These are phyloP conservation scores for Aspergillus sp. DNA, from an alignment of 2,329 filamentous ascomycete genomes.

Conservation along the genomic window DNA sequence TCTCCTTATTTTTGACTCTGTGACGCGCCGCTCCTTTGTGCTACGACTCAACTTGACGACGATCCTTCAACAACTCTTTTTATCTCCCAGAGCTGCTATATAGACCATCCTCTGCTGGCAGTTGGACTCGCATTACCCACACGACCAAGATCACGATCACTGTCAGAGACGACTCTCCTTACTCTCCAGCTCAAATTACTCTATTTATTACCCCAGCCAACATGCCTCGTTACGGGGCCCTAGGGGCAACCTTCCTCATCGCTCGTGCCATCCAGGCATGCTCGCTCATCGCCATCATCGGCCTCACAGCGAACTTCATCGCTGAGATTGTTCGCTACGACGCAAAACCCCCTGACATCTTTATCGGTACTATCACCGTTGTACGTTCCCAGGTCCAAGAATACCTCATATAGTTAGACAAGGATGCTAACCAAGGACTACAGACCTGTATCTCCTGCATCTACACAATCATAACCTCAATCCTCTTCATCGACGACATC, in stretches of 20 bases:
- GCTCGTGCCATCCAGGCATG: conserved; percentile 70
- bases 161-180: not conserved
- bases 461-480: conserved; percentile 76
- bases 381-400: conserved; percentile 55
- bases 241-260: conserved; percentile 76
- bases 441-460: conserved; percentile 76
- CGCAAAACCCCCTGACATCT: conserved; percentile 66
- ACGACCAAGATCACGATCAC: not conserved
- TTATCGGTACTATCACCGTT: conserved; percentile 76
- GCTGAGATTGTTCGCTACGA: conserved; percentile 68
- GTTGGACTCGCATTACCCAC: not conserved
- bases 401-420: not conserved
- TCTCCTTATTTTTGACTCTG: not conserved
- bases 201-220: conserved; percentile 4
- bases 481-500: conserved; percentile 75
- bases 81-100: not conserved
- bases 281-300: conserved; percentile 73
- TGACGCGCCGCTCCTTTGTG: not conserved
- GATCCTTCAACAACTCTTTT: not conserved
- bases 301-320: conserved; percentile 80
- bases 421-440: conserved; percentile 12
- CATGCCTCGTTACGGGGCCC: conserved; percentile 59
- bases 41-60: not conserved
- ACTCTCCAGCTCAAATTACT: not conserved
- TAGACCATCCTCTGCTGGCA: conserved; percentile 6